phyloP scores from a whole-genome alignment of 768 basidiomycete genomes.

The Boletus pseudopeckii region DNA sequence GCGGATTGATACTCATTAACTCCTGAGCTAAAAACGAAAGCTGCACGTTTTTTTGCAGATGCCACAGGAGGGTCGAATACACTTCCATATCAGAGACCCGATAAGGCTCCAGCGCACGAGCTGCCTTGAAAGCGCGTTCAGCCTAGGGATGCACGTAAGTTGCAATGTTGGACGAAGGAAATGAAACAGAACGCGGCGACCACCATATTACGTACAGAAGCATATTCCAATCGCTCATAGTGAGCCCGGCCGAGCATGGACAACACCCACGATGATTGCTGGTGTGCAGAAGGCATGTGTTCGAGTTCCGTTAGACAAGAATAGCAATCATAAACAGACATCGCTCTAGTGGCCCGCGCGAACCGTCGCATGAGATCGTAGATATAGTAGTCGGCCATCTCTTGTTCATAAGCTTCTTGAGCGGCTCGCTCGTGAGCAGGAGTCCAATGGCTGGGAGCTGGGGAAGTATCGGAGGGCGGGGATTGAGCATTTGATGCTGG shows the following conservation, averaged over 20 bases:
- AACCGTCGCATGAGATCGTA: constrained; percentile 79
- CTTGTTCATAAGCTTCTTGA: constrained; percentile 66
- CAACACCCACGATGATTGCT: constrained; percentile 73
- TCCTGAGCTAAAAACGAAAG: constrained; percentile 94
- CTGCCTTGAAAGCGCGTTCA: constrained; percentile 81
- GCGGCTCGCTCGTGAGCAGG: constrained; percentile 66
- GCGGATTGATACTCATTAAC: constrained; percentile 79
- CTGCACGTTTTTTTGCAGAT: constrained; percentile 77
- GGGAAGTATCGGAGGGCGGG: constrained; percentile 61
- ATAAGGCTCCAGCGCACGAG: constrained; percentile 85
- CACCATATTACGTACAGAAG: constrained; percentile 57
- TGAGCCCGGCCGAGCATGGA: constrained; percentile 83
- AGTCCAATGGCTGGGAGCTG: constrained; percentile 61
- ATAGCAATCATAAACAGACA: constrained; percentile 74
- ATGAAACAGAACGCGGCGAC: constrained; percentile 4
- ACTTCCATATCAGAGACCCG: constrained; percentile 91
- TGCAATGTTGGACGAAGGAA: constrained; percentile 13
- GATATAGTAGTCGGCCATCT: constrained; percentile 79
- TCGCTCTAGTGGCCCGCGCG: constrained; percentile 71
- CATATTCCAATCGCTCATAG: constrained; percentile 88
- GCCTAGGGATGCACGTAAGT: constrained; percentile 52
- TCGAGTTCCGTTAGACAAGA: constrained; percentile 75
- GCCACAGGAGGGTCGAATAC: constrained; percentile 95
- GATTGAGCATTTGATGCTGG: constrained; percentile 56
- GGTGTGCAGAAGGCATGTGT: constrained; percentile 67